phyloP scores from a whole-genome alignment of 2,329 filamentous ascomycete species.

The Botrytis porri region DNA sequence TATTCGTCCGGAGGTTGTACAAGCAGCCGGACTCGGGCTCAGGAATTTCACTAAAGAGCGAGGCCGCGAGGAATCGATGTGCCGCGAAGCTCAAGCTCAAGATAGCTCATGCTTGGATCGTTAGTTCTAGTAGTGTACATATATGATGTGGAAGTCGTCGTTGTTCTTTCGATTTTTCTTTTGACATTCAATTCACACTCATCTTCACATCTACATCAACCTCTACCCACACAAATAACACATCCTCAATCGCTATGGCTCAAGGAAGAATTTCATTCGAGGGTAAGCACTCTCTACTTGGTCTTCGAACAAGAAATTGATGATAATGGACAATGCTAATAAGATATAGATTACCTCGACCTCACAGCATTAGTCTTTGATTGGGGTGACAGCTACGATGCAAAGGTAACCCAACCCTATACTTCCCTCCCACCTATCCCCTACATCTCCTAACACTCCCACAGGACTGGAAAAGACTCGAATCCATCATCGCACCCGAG shows the following conservation, averaged over 20 bases:
- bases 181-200: background rate
- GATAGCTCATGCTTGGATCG: background rate
- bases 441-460: background rate
- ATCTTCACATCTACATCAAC: background rate
- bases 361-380: conserved; percentile 52
- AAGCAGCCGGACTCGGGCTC: conserved; percentile 11
- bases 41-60: conserved; percentile 6
- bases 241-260: background rate
- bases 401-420: conserved; percentile 42
- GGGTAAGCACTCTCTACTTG: background rate
- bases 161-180: background rate
- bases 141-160: conserved; percentile 11
- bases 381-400: conserved; percentile 65
- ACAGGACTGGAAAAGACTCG: conserved; percentile 32
- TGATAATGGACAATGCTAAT: background rate
- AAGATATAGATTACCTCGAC: conserved; percentile 47
- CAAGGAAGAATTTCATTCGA: conserved; percentile 18
- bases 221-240: background rate
- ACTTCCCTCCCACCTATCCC: background rate
- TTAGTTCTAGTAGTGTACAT: background rate
- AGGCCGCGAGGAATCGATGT: background rate
- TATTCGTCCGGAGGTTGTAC: conserved; percentile 15
- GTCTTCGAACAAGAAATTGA: background rate
- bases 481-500: conserved; percentile 31
- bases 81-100: background rate